Evolutionary conservation across 2,329 filamentous ascomycete genomes (phyloP), one percentile per base, ranked within the genome.

Genomic region (Botrytis pseudocinerea): DNA sequence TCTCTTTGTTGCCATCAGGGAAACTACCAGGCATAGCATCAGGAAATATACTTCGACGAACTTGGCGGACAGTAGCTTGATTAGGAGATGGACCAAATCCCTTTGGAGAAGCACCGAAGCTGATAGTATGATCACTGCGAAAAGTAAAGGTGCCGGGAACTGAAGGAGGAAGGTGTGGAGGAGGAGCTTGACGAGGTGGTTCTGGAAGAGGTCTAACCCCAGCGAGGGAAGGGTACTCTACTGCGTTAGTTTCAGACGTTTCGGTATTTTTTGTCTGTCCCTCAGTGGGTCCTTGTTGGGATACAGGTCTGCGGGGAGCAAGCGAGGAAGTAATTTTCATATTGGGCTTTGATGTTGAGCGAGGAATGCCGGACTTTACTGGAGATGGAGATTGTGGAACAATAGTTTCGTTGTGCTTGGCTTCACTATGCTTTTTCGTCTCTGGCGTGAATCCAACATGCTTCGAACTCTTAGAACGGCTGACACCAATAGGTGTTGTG

Each of bases 371-470:
- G 9, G 84, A 83, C 78, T 89, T 89, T 76, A 87, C 79, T 6
- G 88, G 87, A 4, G 89, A 89, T 12, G 89, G 89, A 2, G 88
- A 88, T 73, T 85, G 83, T 74, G 87, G 85, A 57, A 70, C 59
- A 38, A 28, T 60, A 20, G 70, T 22, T 32, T 82, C 80, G 18
- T 83, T 82, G 32, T 83, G 83, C 75, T 93, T 60, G 18, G 70
- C 32, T 40, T 82, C 80, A 14, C 83, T 82, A 28, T 83, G 83
- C 75, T 93, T 87, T 51, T 75, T 76, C 10, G 91, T 90, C 74
- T 89, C 90, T 0, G 91, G 91, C 0, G 92, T 94, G 79, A 97
- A 97, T 69, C 92, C 90, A 51, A 97, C 93, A 72, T 89, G 91
- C 84, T 97, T 97, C 28, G 83, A 81, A 54, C 85, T 80, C 81